Conservation (phyloP, 2,329 filamentous ascomycete species). For the Colletotrichum echinochloae region DNA sequence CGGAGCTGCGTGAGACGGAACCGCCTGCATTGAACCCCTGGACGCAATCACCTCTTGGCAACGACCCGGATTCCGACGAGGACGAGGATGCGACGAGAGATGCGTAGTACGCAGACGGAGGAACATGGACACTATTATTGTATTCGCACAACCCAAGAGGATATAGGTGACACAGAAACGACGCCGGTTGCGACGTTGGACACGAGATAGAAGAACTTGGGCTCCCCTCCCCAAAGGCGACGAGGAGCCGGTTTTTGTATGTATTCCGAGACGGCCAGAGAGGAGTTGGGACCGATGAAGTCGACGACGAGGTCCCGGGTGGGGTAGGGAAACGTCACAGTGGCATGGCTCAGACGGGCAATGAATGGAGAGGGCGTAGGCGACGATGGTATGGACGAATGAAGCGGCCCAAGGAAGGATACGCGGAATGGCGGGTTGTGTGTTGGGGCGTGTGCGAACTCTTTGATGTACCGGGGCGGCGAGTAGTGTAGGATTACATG, state of each 20-base stretch:
- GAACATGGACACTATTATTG: neutral
- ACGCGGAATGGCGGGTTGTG: neutral
- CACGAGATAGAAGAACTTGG: slow-evolving; percentile 9
- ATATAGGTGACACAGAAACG: neutral
- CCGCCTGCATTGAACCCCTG: slow-evolving; percentile 37
- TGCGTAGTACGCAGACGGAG: slow-evolving; percentile 40
- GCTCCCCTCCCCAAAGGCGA: no score
- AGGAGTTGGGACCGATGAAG: neutral
- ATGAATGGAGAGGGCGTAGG: slow-evolving; percentile 19
- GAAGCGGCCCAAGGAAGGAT: neutral
- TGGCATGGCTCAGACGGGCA: slow-evolving; percentile 35
- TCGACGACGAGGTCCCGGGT: no score
- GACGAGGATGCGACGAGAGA: slow-evolving; percentile 24
- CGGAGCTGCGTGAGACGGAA: slow-evolving; percentile 39
- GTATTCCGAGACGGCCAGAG: slow-evolving; percentile 12
- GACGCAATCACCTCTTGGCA: slow-evolving; percentile 37
- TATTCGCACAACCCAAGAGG: slow-evolving; percentile 4
- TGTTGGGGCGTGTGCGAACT: slow-evolving; percentile 29
- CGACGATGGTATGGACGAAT: slow-evolving; percentile 18
- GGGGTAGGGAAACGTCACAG: no score
- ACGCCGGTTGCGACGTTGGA: slow-evolving; percentile 1
- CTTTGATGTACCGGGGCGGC: slow-evolving; percentile 29
- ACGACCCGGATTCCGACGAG: slow-evolving; percentile 46
- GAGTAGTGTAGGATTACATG: slow-evolving; percentile 39
- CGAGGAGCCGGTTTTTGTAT: slow-evolving; percentile 22